These are phyloP conservation scores for Macrolepiota albuminosa DNA, from an alignment of 768 basidiomycete genomes.

Conservation along the genomic window DNA sequence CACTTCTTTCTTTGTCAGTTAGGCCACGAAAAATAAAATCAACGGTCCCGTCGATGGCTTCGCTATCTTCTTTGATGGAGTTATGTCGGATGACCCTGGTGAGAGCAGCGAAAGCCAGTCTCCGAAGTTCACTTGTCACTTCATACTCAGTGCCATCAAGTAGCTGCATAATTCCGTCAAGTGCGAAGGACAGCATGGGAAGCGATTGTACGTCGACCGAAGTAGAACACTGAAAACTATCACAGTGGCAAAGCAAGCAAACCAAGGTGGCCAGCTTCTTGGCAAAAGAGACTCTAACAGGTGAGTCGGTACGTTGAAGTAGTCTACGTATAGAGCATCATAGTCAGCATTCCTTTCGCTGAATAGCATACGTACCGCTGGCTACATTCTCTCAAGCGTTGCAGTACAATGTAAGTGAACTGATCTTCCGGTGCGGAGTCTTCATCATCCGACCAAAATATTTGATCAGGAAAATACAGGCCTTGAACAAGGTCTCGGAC, in stretches of 20 bases:
- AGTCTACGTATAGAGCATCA: slow-evolving; percentile 25
- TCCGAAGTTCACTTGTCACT: slow-evolving; percentile 42
- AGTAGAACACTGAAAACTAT: slow-evolving; percentile 23
- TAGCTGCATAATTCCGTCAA: slow-evolving; percentile 32
- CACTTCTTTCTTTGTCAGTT: slow-evolving; percentile 48
- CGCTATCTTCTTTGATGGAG: slow-evolving; percentile 23
- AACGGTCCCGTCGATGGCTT: slow-evolving; percentile 25
- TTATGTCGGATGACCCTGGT: slow-evolving; percentile 39
- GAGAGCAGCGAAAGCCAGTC: slow-evolving; percentile 37
- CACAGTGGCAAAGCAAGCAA: slow-evolving; percentile 34
- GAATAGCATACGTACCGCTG: slow-evolving; percentile 27
- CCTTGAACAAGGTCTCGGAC: slow-evolving; percentile 27
- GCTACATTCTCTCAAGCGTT: slow-evolving; percentile 40
- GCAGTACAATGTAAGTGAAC: slow-evolving; percentile 39
- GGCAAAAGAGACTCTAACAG: slow-evolving; percentile 28
- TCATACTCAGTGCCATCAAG: slow-evolving; percentile 45
- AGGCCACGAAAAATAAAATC: slow-evolving; percentile 46
- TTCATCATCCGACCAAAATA: slow-evolving; percentile 57
- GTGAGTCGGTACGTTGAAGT: slow-evolving; percentile 25
- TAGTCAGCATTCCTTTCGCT: neutral
- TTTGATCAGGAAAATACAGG: slow-evolving; percentile 39
- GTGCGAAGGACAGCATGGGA: slow-evolving; percentile 27
- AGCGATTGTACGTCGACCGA: slow-evolving; percentile 20
- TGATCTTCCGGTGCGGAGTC: slow-evolving; percentile 33
- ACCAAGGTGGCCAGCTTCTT: slow-evolving; percentile 26